These are phyloP conservation scores for Takashimella tepidaria DNA, from an alignment of 1,284 basidiomycete genomes.

Conservation along the genomic window DNA sequence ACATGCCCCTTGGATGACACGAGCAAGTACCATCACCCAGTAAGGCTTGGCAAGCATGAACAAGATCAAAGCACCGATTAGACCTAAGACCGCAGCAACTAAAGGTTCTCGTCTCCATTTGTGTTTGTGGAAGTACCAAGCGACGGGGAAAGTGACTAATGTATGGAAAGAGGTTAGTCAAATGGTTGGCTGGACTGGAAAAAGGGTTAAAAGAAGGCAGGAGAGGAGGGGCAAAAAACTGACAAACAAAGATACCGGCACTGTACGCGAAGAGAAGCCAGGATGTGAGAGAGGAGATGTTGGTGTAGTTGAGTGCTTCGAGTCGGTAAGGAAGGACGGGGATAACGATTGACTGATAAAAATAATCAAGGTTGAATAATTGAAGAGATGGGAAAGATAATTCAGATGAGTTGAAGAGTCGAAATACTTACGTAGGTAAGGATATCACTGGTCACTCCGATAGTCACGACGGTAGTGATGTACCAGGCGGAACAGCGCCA, in stretches of 20 bases:
- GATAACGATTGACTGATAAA: slow-evolving; percentile 32
- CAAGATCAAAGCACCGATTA: slow-evolving; percentile 55
- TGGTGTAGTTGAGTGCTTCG: slow-evolving; percentile 25
- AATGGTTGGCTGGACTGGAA: too few relatives aligned
- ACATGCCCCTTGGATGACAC: slow-evolving; percentile 65
- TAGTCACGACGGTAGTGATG: slow-evolving; percentile 32
- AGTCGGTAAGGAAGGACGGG: slow-evolving; percentile 65
- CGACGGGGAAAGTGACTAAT: slow-evolving; percentile 64
- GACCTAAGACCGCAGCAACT: slow-evolving; percentile 48
- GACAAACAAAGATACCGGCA: slow-evolving; percentile 32
- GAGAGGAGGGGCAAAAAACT: not conserved
- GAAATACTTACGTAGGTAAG: slow-evolving; percentile 33
- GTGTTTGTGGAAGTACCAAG: slow-evolving; percentile 59
- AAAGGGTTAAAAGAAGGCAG: too few relatives aligned
- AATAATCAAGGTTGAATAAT: not conserved
- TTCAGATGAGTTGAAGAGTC: not conserved
- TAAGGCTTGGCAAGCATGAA: slow-evolving; percentile 71
- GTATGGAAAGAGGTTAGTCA: too few relatives aligned
- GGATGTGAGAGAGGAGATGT: slow-evolving; percentile 34
- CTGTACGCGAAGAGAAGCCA: slow-evolving; percentile 42
- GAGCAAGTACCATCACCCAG: slow-evolving; percentile 65
- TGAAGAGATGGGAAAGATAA: not conserved
- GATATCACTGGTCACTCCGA: slow-evolving; percentile 33
- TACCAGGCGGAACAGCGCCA: slow-evolving; percentile 35
- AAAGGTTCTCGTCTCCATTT: slow-evolving; percentile 57